Percentiles rank a stretch among this genome's conserved stretches.
Conservation (phyloP, 352 stramenopile genomes). For the Phytopythium sindhum region DNA sequence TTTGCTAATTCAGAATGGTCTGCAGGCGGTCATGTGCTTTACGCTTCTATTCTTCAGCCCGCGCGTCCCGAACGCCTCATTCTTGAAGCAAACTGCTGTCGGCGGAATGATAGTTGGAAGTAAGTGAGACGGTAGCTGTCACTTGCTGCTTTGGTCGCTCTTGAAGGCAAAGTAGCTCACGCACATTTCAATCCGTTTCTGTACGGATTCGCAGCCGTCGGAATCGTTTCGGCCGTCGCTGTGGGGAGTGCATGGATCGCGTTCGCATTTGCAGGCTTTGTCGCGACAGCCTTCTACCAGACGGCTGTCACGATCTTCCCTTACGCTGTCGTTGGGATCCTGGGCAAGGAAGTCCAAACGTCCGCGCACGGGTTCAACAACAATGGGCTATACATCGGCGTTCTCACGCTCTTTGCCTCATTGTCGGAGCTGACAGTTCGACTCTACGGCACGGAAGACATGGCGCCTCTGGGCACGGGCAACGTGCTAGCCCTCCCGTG, state of each 20-base stretch:
- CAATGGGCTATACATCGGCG: slow-evolving; percentile 74
- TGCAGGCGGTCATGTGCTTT: slow-evolving; percentile 52
- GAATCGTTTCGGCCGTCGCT: slow-evolving; percentile 45
- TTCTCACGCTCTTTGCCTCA: slow-evolving; percentile 64
- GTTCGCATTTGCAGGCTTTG: slow-evolving; percentile 51
- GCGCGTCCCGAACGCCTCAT: slow-evolving; percentile 36
- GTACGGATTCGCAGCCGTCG: slow-evolving; percentile 27
- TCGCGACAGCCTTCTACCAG: slow-evolving; percentile 59
- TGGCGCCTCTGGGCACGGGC: slow-evolving; percentile 51
- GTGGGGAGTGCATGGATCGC: slow-evolving; percentile 42
- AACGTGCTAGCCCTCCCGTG: slow-evolving; percentile 62
- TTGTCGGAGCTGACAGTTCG: slow-evolving; percentile 69
- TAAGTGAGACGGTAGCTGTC: slow-evolving; percentile 13
- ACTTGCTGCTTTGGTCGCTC: background rate
- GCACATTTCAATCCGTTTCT: background rate
- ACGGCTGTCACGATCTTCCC: slow-evolving; percentile 64
- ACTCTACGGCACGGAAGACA: slow-evolving; percentile 65
- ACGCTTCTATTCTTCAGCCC: slow-evolving; percentile 55
- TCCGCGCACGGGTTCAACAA: slow-evolving; percentile 73
- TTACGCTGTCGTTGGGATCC: slow-evolving; percentile 76
- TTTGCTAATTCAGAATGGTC: slow-evolving; percentile 35
- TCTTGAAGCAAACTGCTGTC: slow-evolving; percentile 49
- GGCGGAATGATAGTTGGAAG: slow-evolving; percentile 43
- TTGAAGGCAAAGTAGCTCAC: background rate
- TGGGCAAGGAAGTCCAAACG: slow-evolving; percentile 74